A percentile compares a stretch with the other conserved stretches of the same genome.
These are phyloP conservation scores for Ilyonectria mors-panacis DNA, from an alignment of 2,329 filamentous ascomycete genomes.

Conservation along the genomic window DNA sequence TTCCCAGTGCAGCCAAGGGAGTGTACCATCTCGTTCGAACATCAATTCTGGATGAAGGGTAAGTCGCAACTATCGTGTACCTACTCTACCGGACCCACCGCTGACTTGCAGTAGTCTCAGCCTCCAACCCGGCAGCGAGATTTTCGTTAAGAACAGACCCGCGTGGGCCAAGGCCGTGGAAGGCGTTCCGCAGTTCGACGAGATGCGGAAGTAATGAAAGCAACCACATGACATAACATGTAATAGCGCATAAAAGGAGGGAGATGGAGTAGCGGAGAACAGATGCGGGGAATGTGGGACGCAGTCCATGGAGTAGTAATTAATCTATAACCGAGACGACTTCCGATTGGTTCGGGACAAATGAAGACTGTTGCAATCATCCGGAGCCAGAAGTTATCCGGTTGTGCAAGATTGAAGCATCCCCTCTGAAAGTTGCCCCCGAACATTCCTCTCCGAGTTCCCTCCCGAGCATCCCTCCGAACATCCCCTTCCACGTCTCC, in stretches of 20 bases:
- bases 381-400: not conserved
- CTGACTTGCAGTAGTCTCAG: conserved; percentile 29
- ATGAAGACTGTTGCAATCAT: not conserved
- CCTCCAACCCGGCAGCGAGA: conserved; percentile 44
- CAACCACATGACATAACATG: not conserved
- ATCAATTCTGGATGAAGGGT: conserved; percentile 44
- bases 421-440: conserved; percentile 2
- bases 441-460: not conserved
- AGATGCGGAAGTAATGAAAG: conserved; percentile 42
- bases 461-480: conserved; percentile 1
- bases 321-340: not conserved
- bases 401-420: not conserved
- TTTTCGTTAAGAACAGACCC: conserved; percentile 49
- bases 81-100: not conserved
- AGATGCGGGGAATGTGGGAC: conserved; percentile 19
- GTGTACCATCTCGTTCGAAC: conserved; percentile 43
- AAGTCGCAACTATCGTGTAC: conserved; percentile 17
- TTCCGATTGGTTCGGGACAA: conserved; percentile 32
- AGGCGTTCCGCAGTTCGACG: conserved; percentile 46
- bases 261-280: conserved; percentile 5
- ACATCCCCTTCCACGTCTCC: conserved; percentile 6
- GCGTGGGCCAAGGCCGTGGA: conserved; percentile 42
- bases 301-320: conserved; percentile 9
- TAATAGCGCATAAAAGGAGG: not conserved
- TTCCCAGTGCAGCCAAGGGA: conserved; percentile 45